Conservation (phyloP, 2,329 filamentous ascomycete species). For the Pyricularia sp. region DNA sequence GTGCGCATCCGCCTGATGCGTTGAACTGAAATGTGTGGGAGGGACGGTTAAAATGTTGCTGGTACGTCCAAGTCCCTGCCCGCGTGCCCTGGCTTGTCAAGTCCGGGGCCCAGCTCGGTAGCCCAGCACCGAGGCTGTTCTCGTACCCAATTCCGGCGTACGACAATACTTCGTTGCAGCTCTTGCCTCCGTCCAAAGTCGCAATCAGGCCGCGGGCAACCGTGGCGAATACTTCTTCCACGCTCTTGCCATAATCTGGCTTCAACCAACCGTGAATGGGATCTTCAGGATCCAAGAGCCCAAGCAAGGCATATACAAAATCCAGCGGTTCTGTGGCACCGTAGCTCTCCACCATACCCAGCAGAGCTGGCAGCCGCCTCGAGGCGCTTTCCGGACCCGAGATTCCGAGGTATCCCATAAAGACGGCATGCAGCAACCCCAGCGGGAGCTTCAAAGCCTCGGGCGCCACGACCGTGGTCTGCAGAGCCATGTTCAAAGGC, state of each 20-base stretch:
- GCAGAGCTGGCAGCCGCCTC: not conserved
- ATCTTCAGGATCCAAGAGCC: not conserved
- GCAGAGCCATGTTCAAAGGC: not conserved
- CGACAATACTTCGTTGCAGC: not conserved
- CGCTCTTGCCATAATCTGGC: not conserved
- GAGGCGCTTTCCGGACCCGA: not conserved
- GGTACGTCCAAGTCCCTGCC: not conserved
- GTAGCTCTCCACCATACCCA: not conserved
- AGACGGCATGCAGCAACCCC: not conserved
- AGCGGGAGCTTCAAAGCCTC: not conserved
- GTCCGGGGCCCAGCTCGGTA: slow-evolving; percentile 1
- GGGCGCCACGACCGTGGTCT: not conserved
- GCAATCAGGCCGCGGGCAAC: not conserved
- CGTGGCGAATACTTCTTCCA: not conserved
- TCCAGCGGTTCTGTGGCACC: not conserved
- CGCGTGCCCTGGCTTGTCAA: not conserved
- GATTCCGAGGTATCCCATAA: not conserved
- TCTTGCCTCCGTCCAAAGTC: not conserved
- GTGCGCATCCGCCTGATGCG: not conserved
- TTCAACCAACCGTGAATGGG: not conserved
- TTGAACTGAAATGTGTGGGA: not conserved
- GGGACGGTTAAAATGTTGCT: not conserved
- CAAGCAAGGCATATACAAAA: not conserved
- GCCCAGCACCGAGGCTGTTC: not conserved
- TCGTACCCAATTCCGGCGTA: not conserved